Conservation (phyloP, 768 basidiomycete species). For the Hypholoma sublateritium region DNA sequence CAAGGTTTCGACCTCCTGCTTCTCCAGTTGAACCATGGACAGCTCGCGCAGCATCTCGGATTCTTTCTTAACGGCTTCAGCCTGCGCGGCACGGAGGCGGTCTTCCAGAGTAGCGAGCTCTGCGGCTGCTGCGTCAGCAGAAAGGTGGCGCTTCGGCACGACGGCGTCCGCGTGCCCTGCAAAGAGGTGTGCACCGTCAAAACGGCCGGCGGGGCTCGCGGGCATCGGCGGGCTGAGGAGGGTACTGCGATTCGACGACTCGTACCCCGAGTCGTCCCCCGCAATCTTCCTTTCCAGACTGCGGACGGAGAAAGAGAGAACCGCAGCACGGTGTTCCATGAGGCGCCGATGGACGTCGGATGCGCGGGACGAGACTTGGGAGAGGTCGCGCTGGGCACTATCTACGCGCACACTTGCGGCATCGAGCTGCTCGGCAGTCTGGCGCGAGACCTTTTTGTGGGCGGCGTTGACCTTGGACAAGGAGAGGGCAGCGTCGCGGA, state of each 20-base stretch:
- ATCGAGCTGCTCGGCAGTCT: constrained; percentile 71
- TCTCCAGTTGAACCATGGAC: constrained; percentile 62
- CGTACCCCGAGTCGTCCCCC: constrained; percentile 50
- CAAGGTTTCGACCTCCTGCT: constrained; percentile 64
- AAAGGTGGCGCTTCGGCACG: constrained; percentile 47
- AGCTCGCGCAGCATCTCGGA: constrained; percentile 63
- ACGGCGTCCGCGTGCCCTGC: constrained; percentile 76
- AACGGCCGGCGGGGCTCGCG: constrained; percentile 46
- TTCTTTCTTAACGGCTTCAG: constrained; percentile 59
- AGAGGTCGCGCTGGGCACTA: constrained; percentile 66
- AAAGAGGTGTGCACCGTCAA: constrained; percentile 84
- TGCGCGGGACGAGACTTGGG: constrained; percentile 62
- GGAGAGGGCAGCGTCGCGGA: constrained; percentile 82
- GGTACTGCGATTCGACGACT: constrained; percentile 50
- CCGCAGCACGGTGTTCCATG: constrained; percentile 81
- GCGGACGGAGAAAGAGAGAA: constrained; percentile 71
- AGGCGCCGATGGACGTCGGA: constrained; percentile 63
- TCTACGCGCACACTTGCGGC: constrained; percentile 75
- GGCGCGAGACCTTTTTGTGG: constrained; percentile 59
- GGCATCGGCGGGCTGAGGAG: constrained; percentile 45
- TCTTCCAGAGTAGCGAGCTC: constrained; percentile 60
- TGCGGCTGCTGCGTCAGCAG: constrained; percentile 40
- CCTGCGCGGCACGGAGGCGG: constrained; percentile 60
- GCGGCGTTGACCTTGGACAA: constrained; percentile 66
- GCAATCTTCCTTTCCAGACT: constrained; percentile 57